Evolutionary conservation across 805 yeast species (phyloP).

Genomic region (Metschnikowia amazonensis): DNA sequence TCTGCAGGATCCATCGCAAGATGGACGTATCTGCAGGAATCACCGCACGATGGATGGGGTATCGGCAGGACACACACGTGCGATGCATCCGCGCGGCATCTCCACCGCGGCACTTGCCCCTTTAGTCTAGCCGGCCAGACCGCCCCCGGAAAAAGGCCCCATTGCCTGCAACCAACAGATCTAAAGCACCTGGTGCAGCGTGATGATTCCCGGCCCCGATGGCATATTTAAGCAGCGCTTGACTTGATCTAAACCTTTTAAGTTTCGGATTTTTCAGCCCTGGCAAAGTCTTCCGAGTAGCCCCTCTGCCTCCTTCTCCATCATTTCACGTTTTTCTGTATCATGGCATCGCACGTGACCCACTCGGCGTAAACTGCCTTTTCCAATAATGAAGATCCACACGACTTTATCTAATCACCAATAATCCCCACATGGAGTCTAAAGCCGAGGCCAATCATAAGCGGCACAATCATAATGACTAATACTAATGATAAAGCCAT

Average conservation of each 20-base stretch:
- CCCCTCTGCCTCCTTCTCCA: too few relatives aligned
- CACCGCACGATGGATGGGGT: too few relatives aligned
- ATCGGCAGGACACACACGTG: neutral
- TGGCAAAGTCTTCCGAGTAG: neutral
- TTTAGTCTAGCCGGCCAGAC: neutral
- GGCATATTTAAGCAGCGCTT: neutral
- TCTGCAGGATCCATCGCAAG: too few relatives aligned
- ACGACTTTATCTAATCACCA: too few relatives aligned
- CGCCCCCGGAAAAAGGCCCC: neutral
- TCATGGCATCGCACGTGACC: neutral
- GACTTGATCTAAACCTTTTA: neutral
- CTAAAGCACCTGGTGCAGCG: neutral
- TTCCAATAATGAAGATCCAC: neutral
- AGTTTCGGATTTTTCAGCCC: neutral
- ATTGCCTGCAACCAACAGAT: neutral
- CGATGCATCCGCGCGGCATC: neutral
- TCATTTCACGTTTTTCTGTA: neutral
- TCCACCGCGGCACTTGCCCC: neutral
- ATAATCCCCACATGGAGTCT: too few relatives aligned
- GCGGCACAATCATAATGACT: too few relatives aligned
- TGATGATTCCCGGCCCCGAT: neutral
- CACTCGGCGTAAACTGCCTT: neutral
- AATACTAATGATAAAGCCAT: too few relatives aligned
- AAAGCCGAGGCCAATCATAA: too few relatives aligned
- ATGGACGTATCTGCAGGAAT: too few relatives aligned